Percentiles rank a stretch among this genome's conserved stretches.
Evolutionary conservation across 139 green algal genomes (phyloP).

Genomic region (Astrephomene gubernaculifera): DNA sequence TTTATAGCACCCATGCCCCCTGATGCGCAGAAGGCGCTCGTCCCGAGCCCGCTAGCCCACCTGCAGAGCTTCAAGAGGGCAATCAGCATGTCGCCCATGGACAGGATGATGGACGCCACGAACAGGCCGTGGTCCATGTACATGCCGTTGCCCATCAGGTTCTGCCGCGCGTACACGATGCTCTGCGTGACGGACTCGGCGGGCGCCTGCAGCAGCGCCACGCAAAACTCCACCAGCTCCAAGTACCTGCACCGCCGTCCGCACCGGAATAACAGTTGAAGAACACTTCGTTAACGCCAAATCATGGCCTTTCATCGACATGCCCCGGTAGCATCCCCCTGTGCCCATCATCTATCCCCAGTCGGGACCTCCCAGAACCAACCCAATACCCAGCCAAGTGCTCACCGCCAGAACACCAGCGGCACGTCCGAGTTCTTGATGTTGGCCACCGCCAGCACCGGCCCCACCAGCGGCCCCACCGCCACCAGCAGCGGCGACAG

Average conservation of each 20-base stretch:
- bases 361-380: too few relatives aligned
- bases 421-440: conserved; percentile 49
- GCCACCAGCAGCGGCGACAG: conserved; percentile 39
- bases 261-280: too few relatives aligned
- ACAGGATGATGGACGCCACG: conserved; percentile 54
- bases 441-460: conserved; percentile 51
- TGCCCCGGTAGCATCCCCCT: too few relatives aligned
- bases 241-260: conserved; percentile 43
- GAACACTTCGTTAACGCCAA: too few relatives aligned
- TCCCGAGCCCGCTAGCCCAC: too few relatives aligned
- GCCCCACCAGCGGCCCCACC: conserved; percentile 40
- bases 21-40: background rate
- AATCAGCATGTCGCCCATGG: conserved; percentile 53
- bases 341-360: too few relatives aligned
- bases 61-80: conserved; percentile 44
- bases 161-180: conserved; percentile 48
- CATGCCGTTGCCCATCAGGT: conserved; percentile 47
- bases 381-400: too few relatives aligned
- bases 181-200: conserved; percentile 50
- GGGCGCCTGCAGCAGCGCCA: conserved; percentile 56
- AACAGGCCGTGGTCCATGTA: conserved; percentile 55
- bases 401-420: conserved; percentile 57
- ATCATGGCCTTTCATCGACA: too few relatives aligned
- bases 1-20: too few relatives aligned
- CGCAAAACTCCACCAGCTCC: conserved; percentile 60